Base-by-base conservation (phyloP, 306 rosid species). In the Alnus glutinosa region DNA sequence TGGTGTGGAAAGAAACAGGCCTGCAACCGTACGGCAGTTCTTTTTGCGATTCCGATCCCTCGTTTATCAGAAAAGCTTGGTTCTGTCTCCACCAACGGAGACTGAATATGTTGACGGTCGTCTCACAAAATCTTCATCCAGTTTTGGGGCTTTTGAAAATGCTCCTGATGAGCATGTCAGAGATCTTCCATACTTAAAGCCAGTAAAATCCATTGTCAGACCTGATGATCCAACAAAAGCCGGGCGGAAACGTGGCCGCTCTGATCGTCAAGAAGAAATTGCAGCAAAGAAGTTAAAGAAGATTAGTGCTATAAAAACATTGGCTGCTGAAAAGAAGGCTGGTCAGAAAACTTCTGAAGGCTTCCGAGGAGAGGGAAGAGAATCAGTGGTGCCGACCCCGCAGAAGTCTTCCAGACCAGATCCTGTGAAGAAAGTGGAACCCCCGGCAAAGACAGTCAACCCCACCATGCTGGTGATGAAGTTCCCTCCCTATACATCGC, bases 211-310 rank as follows among this genome's bases (percentile, higher is more conserved):
- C 59, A n/a, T 85, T 18, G 85, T 76, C 77, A 86, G 99, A 80
- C 84, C 89, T 5, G 90, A 85, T 15, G 96, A 93, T 83, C 97
- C 93, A 32, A 85, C 92, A 16, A 87, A 84, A 82, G 75, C 92
- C 70, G 99, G 99, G 71, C 85, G 94, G 83, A 96, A 93, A 80
- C 90, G 99, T 78, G 84, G 79, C 23, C 92, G 85, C 34, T 93
- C 99, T 62, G 99, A 91, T 78, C 97, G 97, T 48, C 98, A 93
- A 85, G 99, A 90, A 83, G 98, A 96, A 79, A 93, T 89, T 58
- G 88, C 97, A 57, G 94, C 94, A 1, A 96, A 93, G 85, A 90
- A 89, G 83, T 64, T 87, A 74, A 96, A 96, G 90, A 96, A 90
- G 85, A 88, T 91, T 34, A 89, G 81, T 69, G 91, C 88, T 71